phyloP scores from a whole-genome alignment of 202 grass and related monocot genomes.

The Dendrocalamus latiflorus region DNA sequence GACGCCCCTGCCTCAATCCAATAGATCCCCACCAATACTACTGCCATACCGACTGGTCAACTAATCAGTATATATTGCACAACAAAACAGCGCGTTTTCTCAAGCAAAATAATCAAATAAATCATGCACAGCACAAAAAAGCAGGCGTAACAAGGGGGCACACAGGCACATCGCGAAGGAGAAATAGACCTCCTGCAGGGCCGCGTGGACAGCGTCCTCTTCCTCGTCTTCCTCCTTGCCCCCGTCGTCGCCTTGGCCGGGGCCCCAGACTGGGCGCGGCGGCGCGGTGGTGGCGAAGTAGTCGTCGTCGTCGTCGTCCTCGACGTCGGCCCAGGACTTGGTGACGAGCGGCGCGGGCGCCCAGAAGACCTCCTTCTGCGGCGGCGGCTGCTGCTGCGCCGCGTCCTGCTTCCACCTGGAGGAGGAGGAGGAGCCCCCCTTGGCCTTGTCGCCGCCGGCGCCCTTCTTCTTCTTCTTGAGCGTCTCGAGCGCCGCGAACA shows the following conservation, averaged over 20 bases:
- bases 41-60: background rate
- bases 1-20: background rate
- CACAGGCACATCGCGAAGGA: background rate
- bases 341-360: conserved; percentile 48
- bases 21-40: background rate
- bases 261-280: conserved; percentile 48
- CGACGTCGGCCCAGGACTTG: conserved; percentile 88
- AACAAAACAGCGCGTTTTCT: background rate
- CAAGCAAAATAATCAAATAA: background rate
- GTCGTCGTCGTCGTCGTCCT: conserved; percentile 86
- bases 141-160: background rate
- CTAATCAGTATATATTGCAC: background rate
- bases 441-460: conserved; percentile 43
- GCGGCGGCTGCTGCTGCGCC: conserved; percentile 20
- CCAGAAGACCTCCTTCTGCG: conserved; percentile 62
- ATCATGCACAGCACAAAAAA: background rate
- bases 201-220: conserved; percentile 39
- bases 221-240: conserved; percentile 29
- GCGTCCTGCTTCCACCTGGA: conserved; percentile 33
- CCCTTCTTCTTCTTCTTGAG: conserved; percentile 98
- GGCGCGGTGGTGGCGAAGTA: conserved; percentile 81
- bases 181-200: conserved; percentile 43
- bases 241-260: conserved; percentile 14
- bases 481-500: conserved; percentile 91
- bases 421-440: conserved; percentile 28